phyloP scores from a whole-genome alignment of 176 grass and related monocot genomes.

The Triticum aestivum region IWGSC_CS_RefSeq_v2.1 NC_057795.1:677512753-677513252 shows the following conservation, averaged over 20 bases:
- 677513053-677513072: conserved; percentile 96
- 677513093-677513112: conserved; percentile 62
- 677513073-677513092: conserved; percentile 97
- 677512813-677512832: conserved; percentile 33
- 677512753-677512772: conserved; percentile 29
- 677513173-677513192: conserved; percentile 29
- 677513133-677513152: conserved; percentile 35
- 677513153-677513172: conserved; percentile 27
- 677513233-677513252: conserved; percentile 33
- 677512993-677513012: conserved; percentile 86
- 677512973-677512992: conserved; percentile 90
- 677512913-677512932: conserved; percentile 94
- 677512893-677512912: conserved; percentile 86
- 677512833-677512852: not conserved
- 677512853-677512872: conserved; percentile 28
- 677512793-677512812: not conserved
- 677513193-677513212: conserved; percentile 33
- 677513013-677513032: conserved; percentile 95
- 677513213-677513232: conserved; percentile 32
- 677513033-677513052: conserved; percentile 89
- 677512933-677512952: conserved; percentile 96
- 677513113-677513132: conserved; percentile 76
- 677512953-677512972: conserved; percentile 89
- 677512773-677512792: conserved; percentile 48
- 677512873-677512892: conserved; percentile 85